These are phyloP conservation scores for Plenodomus biglobosus DNA, from an alignment of 2,329 filamentous ascomycete species.

Conservation along the genomic window DNA sequence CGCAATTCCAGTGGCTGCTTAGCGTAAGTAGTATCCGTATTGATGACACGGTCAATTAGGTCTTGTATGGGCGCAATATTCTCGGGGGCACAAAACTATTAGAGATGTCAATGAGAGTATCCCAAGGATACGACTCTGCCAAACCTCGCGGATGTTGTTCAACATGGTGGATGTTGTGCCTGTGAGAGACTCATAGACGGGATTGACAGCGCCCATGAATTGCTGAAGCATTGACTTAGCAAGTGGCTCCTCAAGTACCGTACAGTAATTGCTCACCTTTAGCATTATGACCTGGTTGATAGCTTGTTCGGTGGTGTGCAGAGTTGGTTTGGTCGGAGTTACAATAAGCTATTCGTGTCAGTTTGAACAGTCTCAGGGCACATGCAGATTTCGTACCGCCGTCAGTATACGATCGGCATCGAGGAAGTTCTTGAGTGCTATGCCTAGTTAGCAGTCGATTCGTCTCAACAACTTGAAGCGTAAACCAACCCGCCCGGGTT, in stretches of 20 bases:
- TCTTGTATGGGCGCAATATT: conserved; percentile 62
- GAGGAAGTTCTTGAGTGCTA: conserved; percentile 69
- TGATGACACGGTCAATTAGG: conserved; percentile 70
- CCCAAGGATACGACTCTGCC: conserved; percentile 9
- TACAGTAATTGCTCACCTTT: conserved; percentile 51
- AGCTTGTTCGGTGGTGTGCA: conserved; percentile 73
- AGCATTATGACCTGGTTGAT: conserved; percentile 86
- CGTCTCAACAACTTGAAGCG: neutral
- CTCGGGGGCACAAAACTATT: conserved; percentile 64
- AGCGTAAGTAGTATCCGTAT: conserved; percentile 77
- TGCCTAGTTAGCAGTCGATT: conserved; percentile 14
- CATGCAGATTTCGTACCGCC: conserved; percentile 52
- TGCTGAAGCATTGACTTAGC: conserved; percentile 38
- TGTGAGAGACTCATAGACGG: conserved; percentile 67
- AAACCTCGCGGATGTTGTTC: conserved; percentile 63
- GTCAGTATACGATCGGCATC: conserved; percentile 82
- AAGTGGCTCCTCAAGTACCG: too few relatives aligned
- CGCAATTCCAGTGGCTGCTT: conserved; percentile 79
- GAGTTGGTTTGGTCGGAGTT: conserved; percentile 65
- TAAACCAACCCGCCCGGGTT: conserved; percentile 63
- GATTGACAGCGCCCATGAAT: conserved; percentile 69
- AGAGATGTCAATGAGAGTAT: neutral
- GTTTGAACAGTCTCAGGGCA: neutral
- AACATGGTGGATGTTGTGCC: conserved; percentile 67
- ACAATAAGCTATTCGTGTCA: conserved; percentile 62